phyloP scores from a whole-genome alignment of 441 rosid species.

The Arabidopsis hybrid region DNA sequence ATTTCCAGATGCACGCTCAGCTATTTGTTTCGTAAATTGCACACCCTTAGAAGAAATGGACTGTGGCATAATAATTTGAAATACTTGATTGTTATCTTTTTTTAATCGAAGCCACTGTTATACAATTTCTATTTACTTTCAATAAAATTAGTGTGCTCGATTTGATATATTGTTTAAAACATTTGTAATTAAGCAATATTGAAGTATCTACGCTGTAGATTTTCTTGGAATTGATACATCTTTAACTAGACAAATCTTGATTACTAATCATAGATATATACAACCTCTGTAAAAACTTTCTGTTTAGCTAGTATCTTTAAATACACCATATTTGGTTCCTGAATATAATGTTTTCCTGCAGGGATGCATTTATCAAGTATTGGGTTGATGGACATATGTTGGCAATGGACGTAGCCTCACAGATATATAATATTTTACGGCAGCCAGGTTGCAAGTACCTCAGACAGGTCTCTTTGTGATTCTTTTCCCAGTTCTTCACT shows the following conservation, averaged over 20 bases:
- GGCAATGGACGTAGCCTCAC: slow-evolving; percentile 58
- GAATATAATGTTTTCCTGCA: slow-evolving; percentile 38
- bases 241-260: slow-evolving; percentile 6
- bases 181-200: not conserved
- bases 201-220: not conserved
- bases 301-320: not conserved
- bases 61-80: slow-evolving; percentile 10
- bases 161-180: not conserved
- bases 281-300: not conserved
- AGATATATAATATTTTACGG: slow-evolving; percentile 61
- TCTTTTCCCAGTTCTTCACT: slow-evolving; percentile 5
- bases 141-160: not conserved
- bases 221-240: not conserved
- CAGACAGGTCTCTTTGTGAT: slow-evolving; percentile 57
- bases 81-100: slow-evolving; percentile 11
- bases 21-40: not conserved
- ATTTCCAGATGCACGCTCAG: not conserved
- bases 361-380: slow-evolving; percentile 69
- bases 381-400: slow-evolving; percentile 69
- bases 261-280: not conserved
- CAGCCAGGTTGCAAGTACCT: slow-evolving; percentile 63
- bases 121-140: not conserved
- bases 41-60: not conserved
- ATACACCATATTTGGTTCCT: slow-evolving; percentile 20
- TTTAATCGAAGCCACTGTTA: not conserved